Conservation (phyloP, 2,329 filamentous ascomycete genomes). For the Trichoderma sp. region DNA sequence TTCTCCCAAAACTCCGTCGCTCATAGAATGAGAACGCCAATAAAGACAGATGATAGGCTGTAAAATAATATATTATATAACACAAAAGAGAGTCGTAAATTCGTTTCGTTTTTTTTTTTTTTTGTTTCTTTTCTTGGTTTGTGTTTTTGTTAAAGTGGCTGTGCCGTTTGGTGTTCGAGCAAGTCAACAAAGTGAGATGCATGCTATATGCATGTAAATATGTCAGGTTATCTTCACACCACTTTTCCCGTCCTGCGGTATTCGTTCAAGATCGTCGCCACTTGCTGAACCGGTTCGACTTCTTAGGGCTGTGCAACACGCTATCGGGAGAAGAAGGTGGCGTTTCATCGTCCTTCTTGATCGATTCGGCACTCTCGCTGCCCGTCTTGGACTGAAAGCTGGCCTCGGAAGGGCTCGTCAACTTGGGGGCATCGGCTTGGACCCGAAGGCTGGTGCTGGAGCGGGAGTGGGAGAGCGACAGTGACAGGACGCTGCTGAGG, state of each 20-base stretch:
- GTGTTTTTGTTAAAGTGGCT: not conserved
- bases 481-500: constrained; percentile 42
- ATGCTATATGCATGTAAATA: not conserved
- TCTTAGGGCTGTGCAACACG: constrained; percentile 37
- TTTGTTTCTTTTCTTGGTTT: too few relatives aligned
- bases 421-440: constrained; percentile 32
- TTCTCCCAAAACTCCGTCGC: constrained; percentile 33
- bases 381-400: constrained; percentile 45
- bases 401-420: constrained; percentile 37
- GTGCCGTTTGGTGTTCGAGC: not conserved
- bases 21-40: constrained; percentile 20
- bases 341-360: constrained; percentile 40
- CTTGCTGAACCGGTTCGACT: constrained; percentile 29
- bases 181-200: not conserved
- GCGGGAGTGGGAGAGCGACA: constrained; percentile 38
- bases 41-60: not conserved
- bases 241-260: not conserved
- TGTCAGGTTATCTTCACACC: constrained; percentile 17
- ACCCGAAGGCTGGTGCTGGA: constrained; percentile 32
- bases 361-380: constrained; percentile 44
- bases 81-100: constrained; percentile 28
- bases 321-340: constrained; percentile 45
- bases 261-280: constrained; percentile 13
- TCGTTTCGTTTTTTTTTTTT: constrained; percentile 25
- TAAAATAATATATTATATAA: constrained; percentile 11